These are phyloP conservation scores for Heterobasidion parviporum DNA, from an alignment of 1,284 basidiomycete genomes.

Conservation along the genomic window DNA sequence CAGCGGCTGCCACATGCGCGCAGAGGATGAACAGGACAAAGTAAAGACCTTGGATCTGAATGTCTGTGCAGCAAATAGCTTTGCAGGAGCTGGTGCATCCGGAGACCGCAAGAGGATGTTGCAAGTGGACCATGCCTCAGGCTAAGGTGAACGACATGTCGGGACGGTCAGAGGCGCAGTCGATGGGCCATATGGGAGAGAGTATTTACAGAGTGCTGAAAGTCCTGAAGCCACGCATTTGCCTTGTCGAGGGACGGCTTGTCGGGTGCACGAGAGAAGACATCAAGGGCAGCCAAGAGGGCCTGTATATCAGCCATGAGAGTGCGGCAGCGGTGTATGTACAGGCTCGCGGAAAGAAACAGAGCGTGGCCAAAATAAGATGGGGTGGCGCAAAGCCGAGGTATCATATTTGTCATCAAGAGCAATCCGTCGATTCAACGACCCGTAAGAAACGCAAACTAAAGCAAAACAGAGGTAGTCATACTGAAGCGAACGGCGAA, in stretches of 20 bases:
- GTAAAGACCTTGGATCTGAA: constrained; percentile 84
- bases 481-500: constrained; percentile 42
- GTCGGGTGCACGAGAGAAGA: constrained; percentile 76
- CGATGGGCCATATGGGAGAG: constrained; percentile 59
- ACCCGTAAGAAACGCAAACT: constrained; percentile 24
- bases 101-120: constrained; percentile 82
- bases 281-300: constrained; percentile 64
- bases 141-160: constrained; percentile 43
- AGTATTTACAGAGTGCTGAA: constrained; percentile 91
- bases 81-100: constrained; percentile 75
- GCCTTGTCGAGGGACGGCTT: constrained; percentile 76
- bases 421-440: constrained; percentile 20
- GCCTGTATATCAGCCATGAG: constrained; percentile 62
- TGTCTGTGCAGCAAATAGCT: constrained; percentile 95
- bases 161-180: constrained; percentile 54
- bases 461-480: constrained; percentile 19
- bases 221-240: constrained; percentile 90
- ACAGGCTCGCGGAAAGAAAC: background rate
- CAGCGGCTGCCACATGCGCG: constrained; percentile 2
- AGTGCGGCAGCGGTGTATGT: constrained; percentile 1
- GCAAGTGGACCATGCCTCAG: constrained; percentile 94
- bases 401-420: constrained; percentile 16
- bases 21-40: background rate
- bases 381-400: constrained; percentile 11
- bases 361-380: background rate